phyloP scores from a whole-genome alignment of 2,329 filamentous ascomycete genomes.

The Aspergillus novofumigatus region DNA sequence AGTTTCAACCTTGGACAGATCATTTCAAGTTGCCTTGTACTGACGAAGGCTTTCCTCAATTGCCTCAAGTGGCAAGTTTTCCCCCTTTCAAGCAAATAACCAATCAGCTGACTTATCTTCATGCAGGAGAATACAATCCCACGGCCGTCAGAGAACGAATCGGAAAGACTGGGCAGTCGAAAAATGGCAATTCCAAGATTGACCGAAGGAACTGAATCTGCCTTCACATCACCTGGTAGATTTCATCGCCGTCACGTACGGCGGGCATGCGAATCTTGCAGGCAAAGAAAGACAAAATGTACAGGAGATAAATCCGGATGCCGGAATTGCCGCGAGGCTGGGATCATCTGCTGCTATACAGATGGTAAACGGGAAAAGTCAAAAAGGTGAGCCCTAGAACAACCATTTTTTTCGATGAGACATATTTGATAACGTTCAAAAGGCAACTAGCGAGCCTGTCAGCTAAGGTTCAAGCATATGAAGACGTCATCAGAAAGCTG shows the following conservation, averaged over 20 bases:
- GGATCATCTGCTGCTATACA: slow-evolving; percentile 43
- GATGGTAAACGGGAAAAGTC: slow-evolving; percentile 45
- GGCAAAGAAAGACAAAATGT: slow-evolving; percentile 45
- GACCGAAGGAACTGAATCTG: slow-evolving; percentile 30
- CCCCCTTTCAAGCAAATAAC: neutral
- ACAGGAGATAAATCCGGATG: slow-evolving; percentile 43
- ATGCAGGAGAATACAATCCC: slow-evolving; percentile 22
- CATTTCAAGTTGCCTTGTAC: slow-evolving; percentile 30
- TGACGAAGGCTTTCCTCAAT: slow-evolving; percentile 27
- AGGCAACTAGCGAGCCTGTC: slow-evolving; percentile 41
- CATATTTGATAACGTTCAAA: neutral
- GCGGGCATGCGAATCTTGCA: slow-evolving; percentile 44
- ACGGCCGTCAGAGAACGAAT: slow-evolving; percentile 20
- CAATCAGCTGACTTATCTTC: neutral
- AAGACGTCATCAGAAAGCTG: slow-evolving; percentile 36
- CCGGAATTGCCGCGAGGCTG: slow-evolving; percentile 41
- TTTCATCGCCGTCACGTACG: slow-evolving; percentile 36
- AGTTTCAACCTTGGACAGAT: slow-evolving; percentile 27
- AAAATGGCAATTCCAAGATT: slow-evolving; percentile 38
- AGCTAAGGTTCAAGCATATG: slow-evolving; percentile 39
- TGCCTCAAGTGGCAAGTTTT: slow-evolving; percentile 25
- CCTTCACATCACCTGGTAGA: slow-evolving; percentile 30
- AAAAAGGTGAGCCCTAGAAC: slow-evolving; percentile 32
- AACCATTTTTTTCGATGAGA: too few relatives aligned
- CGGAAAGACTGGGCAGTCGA: slow-evolving; percentile 17